These are phyloP conservation scores for Marsdenia floribunda DNA, from an alignment of 257 asterid species.

Conservation along the genomic window DNA sequence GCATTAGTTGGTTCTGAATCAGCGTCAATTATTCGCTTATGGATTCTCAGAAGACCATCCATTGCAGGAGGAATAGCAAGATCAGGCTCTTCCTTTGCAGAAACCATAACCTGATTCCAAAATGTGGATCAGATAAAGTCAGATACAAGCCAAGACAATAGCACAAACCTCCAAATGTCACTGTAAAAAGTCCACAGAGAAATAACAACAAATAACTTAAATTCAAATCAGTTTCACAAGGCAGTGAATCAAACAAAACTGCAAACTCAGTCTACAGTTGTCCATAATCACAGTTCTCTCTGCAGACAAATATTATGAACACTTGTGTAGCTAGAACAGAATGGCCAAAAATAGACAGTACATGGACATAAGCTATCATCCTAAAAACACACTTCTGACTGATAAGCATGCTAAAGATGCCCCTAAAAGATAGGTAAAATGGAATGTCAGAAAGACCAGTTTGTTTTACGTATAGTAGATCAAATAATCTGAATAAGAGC, in stretches of 20 bases:
- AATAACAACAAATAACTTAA: neutral
- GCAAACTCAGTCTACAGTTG: neutral
- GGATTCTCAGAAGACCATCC: slow-evolving; percentile 80
- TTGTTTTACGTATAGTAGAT: neutral
- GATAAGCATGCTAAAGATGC: neutral
- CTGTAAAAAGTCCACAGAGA: neutral
- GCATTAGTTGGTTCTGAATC: slow-evolving; percentile 51
- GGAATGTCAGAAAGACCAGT: neutral
- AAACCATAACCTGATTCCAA: slow-evolving; percentile 58
- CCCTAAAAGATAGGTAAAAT: neutral
- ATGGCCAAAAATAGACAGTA: neutral
- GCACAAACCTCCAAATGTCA: neutral
- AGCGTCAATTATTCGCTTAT: slow-evolving; percentile 59
- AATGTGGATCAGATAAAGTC: neutral
- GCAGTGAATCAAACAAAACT: neutral
- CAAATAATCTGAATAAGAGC: neutral
- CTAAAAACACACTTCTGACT: neutral
- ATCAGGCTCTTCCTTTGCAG: slow-evolving; percentile 86
- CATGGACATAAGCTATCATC: neutral
- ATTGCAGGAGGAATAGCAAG: slow-evolving; percentile 76
- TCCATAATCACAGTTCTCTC: neutral
- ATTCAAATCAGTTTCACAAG: neutral
- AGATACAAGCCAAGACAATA: neutral
- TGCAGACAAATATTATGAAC: neutral
- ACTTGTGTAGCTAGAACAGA: neutral